Base-by-base conservation (phyloP, 805 yeast genomes). In the Novakomyces olei region DNA sequence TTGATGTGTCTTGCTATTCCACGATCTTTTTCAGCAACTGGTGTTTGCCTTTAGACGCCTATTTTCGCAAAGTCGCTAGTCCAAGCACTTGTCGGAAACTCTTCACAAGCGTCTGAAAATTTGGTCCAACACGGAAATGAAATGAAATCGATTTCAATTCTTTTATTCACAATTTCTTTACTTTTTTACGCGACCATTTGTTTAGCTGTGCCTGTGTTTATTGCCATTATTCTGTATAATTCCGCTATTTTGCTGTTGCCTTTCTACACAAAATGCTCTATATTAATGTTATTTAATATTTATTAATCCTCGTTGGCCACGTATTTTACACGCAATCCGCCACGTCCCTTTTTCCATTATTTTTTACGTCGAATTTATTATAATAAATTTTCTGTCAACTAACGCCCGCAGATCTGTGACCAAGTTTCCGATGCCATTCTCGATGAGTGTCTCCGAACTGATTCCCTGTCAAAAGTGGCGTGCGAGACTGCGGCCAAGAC, bases 401-500 rank as follows among this genome's bases (percentile, higher is more conserved):
- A 63, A 58, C 47, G 63, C 63, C n/a, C n/a, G n/a, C n/a, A n/a
- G n/a, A 58, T 58, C 48, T 91, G 98, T 66, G 98, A 88, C 63
- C 98, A 88, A 68, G 94, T 88, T 46, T 76, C 92, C 36, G 98
- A 88, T 55, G 98, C 98, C 50, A 79, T 88, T 51, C 69, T 88
- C 48, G 98, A 88, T 53, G 98, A 98, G 46, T 85, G 96, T 68
- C 65, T 88, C 49, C 71, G 78, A 36, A 91, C 64, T 46, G 98
- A 88, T 60, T 98, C 98, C 40, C 67, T 79, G 49, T 88, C 98
- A 46, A 88, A 88, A 67, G 98, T 88, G 55, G 98, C 94, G 32
- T 88, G 98, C 67, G 98, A 88, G 63, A 79, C 98, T 39, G 96
- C 98, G 44, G 75, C 96, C 50, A 88, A 88, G 67, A 88, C 98